Percentiles rank a stretch among this genome's conserved stretches.
Conservation (phyloP, 106 monocot species). For the Dactylorhiza incarnata region DNA sequence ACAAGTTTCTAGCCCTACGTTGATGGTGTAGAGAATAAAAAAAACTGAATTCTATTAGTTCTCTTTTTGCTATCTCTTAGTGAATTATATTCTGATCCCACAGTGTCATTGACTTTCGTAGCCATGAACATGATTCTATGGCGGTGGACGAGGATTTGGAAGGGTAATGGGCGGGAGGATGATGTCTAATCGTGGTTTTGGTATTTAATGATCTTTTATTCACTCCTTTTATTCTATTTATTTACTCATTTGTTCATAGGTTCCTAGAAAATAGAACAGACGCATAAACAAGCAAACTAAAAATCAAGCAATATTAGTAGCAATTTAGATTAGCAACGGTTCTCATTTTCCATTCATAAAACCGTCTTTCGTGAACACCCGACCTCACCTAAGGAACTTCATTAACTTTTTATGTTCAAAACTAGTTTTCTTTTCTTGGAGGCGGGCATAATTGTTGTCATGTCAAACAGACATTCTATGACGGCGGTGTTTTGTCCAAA, state of each 20-base stretch:
- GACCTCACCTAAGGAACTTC: too few relatives aligned
- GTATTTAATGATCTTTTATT: conserved; percentile 23
- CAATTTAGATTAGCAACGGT: too few relatives aligned
- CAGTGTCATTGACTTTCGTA: conserved; percentile 17
- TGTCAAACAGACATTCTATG: too few relatives aligned
- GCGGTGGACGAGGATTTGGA: conserved; percentile 84
- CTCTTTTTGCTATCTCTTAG: neutral
- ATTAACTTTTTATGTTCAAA: too few relatives aligned
- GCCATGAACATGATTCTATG: conserved; percentile 60
- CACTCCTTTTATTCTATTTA: neutral
- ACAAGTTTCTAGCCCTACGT: neutral
- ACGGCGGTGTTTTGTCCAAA: too few relatives aligned
- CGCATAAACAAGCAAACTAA: too few relatives aligned
- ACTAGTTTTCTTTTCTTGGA: too few relatives aligned
- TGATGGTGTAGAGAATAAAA: neutral
- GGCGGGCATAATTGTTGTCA: too few relatives aligned
- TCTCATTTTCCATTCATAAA: too few relatives aligned
- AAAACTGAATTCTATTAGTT: neutral
- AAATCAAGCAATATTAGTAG: too few relatives aligned
- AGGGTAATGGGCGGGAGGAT: conserved; percentile 87
- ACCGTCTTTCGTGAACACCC: too few relatives aligned
- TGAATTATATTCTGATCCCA: conserved; percentile 2
- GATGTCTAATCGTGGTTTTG: conserved; percentile 77
- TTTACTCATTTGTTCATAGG: neutral
- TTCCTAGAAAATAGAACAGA: too few relatives aligned